Base-by-base conservation (phyloP, 2,329 filamentous ascomycete genomes). In the Furcasterigmium furcatum region DNA sequence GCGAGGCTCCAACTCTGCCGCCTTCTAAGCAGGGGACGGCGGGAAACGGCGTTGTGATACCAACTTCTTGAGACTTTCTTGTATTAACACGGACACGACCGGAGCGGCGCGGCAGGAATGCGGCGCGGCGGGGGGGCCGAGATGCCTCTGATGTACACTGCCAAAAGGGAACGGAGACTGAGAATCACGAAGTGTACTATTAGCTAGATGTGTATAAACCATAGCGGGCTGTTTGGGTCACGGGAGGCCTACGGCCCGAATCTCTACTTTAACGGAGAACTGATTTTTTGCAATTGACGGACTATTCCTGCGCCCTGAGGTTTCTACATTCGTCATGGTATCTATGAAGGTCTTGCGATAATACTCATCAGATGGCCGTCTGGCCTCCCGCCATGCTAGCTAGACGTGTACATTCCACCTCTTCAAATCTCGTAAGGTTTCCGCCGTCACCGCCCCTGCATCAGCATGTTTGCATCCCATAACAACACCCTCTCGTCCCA, bases 401-500 rank as follows among this genome's bases (percentile, higher is more conserved):
- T n/a, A n/a, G n/a, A n/a, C n/a, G n/a, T n/a, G n/a, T n/a, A n/a
- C n/a, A n/a, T n/a, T n/a, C n/a, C n/a, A 27, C 12, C 24, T 27
- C 24, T 27, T 7, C 24, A 27, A 12, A 27, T 27, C 24, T 12
- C 12, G 24, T 12, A 27, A 7, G 12, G n/a, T n/a, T n/a, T n/a
- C n/a, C n/a, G n/a, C n/a, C 12, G 16, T 18, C 18, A 36, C 34
- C 34, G 16, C n/a, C 18, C 18, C 30, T 32, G 32, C 43, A 68
- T 62, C 30, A 79, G 52, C 52, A 72, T 68, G 50, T 76, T 84
- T 32, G 91, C 88, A 71, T 99, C 94, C 92, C 92, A 99, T 6
- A 99, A 80, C 57, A 95, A 72, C 10, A 99, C 78, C 56, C 84
- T 79, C 70, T 96, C 91, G 59, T 99, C 94, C 94, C 94, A 99